Evolutionary conservation across 2,329 filamentous ascomycete genomes (phyloP), one percentile per base, ranked within the genome.

Genomic region (Aureobasidium sp.): DNA sequence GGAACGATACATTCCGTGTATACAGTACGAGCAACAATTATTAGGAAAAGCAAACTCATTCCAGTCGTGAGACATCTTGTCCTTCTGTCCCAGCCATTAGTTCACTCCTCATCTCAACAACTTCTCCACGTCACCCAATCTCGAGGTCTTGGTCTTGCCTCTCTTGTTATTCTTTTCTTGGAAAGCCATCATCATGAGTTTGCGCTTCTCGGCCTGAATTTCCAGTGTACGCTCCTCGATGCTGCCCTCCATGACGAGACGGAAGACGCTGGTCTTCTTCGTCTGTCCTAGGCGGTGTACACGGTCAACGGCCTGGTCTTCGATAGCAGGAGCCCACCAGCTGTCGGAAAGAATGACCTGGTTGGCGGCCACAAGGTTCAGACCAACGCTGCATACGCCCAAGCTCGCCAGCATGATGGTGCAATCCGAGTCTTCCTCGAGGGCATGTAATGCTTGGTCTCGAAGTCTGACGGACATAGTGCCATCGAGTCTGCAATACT

Each of bases 281-380:
- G 82, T 92, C 76, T 96, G 92, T 0, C 91, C 91, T 0, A 96
- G 80, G 0, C 91, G 83, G 71, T 96, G 90, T 7, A 96, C 91
- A 5, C 91, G 87, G 71, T 96, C 91, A 2, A 96, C 82, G 3
- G 92, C 92, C 72, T 96, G 91, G 67, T 96, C 91, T 73, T 96
- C 91, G 61, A 96, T 94, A 0, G 91, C 91, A 0, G 91, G 91
- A 1, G 91, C 91, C 89, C 91, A 96, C 91, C 90, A 96, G 63
- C 84, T 89, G 73, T 96, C 91, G 0, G 85, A 84, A 22, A 96
- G 79, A 49, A 96, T 85, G 63, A 95, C 90, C 7, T 91, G 91
- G 68, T 94, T 91, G 0, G 91, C 91, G 0, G 90, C 86, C 0
- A 92, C 89, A 14, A 96, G 82, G 68, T 96, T 96, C 49, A 96